Evolutionary conservation across 2,329 filamentous ascomycete genomes (phyloP), one percentile per base, ranked within the genome.

Genomic region (Capronia coronata): DNA sequence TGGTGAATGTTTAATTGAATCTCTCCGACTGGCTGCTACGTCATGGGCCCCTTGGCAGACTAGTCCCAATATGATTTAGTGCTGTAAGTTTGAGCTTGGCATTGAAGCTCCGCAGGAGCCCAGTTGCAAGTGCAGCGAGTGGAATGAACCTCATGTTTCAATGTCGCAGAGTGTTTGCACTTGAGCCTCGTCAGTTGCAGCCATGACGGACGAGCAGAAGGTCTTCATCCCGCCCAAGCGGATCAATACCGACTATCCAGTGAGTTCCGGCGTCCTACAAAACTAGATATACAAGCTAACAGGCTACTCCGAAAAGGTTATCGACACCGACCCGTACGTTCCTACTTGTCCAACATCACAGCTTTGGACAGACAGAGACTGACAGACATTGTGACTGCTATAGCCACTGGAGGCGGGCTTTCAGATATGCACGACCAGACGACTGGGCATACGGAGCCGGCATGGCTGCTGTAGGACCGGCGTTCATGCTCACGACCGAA

Each of bases 271-370:
- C 19, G 45, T 32, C 54, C 19, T 25, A 41, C 19, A 5, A 25
- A 25, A 47, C 40, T 27, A 25, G 45, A 38, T 19, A 39, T 30
- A 42, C 32, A 37, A 45, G 47, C 47, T 48, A 52, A 61, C 62
- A 60, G 58, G 61, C 51, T 56, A 49, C 37, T 64, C 65, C 61
- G 46, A 59, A 57, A 73, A 98, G 93, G 86, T 97, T 74, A 97
- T 98, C 72, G 93, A 98, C 76, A 94, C 87, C 75, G 93, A 98
- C 72, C 93, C 93, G 90, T 96, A 90, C 67, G 84, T 71, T 56
- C 49, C 51, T 60, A 49, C 59, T 42, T 14, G 44, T 45, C 2
- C 14, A 13, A 5, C 8, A 34, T 43, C 8, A 27, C 23, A 32
- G 39, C 34, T 41, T 18, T 34, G 9, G 7, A 19, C 11, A 30